Evolutionary conservation across 1,284 basidiomycete species (phyloP).

Genomic region (Neotropicomus parvogracilis): DNA sequence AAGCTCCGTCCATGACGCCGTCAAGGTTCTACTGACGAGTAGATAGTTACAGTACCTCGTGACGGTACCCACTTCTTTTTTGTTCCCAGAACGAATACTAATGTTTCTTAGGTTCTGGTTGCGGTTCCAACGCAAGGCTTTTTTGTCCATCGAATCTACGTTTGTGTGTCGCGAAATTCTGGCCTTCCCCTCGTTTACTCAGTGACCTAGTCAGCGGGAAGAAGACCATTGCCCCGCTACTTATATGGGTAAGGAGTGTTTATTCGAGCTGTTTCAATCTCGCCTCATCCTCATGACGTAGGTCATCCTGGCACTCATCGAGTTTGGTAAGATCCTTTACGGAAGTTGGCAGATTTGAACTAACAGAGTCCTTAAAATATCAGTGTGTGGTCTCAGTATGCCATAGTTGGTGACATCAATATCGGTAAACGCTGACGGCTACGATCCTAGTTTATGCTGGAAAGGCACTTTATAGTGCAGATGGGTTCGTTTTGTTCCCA

Average conservation of each 20-base stretch:
- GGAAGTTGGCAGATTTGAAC: not conserved
- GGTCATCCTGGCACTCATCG: not conserved
- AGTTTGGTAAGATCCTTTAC: constrained; percentile 11
- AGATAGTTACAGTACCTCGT: constrained; percentile 1
- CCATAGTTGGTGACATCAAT: not conserved
- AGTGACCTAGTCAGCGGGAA: constrained; percentile 7
- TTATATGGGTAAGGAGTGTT: constrained; percentile 12
- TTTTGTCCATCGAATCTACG: constrained; percentile 15
- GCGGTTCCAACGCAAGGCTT: constrained; percentile 7
- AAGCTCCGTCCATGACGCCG: not conserved
- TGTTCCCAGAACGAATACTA: not conserved
- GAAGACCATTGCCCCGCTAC: not conserved
- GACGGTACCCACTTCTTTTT: not conserved
- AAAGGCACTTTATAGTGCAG: not conserved
- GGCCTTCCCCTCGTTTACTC: not conserved
- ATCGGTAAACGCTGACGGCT: not conserved
- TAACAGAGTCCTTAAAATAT: not conserved
- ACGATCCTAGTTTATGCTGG: constrained; percentile 1
- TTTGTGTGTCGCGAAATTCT: constrained; percentile 1
- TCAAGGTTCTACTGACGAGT: not conserved
- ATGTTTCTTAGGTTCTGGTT: not conserved
- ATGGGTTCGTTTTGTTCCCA: constrained; percentile 9
- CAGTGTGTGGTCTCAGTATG: constrained; percentile 2
- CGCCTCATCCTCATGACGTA: not conserved
- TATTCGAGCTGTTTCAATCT: not conserved